phyloP scores from a whole-genome alignment of 805 yeast genomes.

The Hanseniaspora clermontiae region DNA sequence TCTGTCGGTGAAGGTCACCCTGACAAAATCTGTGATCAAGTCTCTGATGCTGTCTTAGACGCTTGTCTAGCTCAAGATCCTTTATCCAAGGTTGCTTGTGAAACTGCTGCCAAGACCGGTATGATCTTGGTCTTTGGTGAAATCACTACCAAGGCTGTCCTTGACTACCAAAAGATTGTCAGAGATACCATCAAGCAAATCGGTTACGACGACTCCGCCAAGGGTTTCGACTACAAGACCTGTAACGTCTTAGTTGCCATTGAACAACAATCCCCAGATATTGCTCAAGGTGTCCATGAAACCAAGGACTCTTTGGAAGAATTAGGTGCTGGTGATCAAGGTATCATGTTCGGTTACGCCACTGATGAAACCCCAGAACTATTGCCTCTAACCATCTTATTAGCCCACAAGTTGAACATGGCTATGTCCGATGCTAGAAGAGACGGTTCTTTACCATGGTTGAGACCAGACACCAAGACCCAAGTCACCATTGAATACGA shows the following conservation, averaged over 20 bases:
- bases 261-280: constrained; percentile 98
- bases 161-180: constrained; percentile 94
- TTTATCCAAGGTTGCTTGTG: constrained; percentile 96
- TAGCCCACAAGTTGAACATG: constrained; percentile 91
- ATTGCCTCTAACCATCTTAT: constrained; percentile 84
- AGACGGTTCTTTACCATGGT: constrained; percentile 86
- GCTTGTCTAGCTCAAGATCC: constrained; percentile 96
- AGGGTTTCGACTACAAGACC: constrained; percentile 98
- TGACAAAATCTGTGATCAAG: constrained; percentile 96
- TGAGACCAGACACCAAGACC: constrained; percentile 99
- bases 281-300: constrained; percentile 93
- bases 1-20: constrained; percentile 94
- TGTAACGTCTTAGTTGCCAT: constrained; percentile 98
- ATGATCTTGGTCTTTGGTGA: constrained; percentile 99
- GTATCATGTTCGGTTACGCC: constrained; percentile 99
- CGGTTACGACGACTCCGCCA: constrained; percentile 90
- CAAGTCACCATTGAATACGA: constrained; percentile 97
- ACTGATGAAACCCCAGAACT: constrained; percentile 97
- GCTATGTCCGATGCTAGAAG: constrained; percentile 97
- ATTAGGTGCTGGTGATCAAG: constrained; percentile 99
- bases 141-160: constrained; percentile 88
- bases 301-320: constrained; percentile 92
- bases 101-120: constrained; percentile 98
- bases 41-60: constrained; percentile 93
- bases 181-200: constrained; percentile 98